phyloP scores from a whole-genome alignment of 345 rosid genomes.

The Erysimum cheiranthoides region DNA sequence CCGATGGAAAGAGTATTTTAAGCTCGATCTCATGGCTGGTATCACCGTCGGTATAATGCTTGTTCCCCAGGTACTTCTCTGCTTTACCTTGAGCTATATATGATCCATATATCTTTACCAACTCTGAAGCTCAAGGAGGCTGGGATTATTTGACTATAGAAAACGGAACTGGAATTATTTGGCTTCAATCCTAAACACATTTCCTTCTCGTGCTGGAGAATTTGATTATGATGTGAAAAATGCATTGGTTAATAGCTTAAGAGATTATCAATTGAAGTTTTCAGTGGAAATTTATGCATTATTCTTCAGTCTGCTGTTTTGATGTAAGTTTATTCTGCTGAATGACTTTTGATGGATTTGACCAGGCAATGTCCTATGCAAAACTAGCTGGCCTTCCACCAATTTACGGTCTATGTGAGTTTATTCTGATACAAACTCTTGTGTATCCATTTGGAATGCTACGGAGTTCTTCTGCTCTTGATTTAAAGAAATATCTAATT shows the following conservation, averaged over 20 bases:
- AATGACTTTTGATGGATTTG: constrained; percentile 47
- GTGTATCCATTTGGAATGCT: constrained; percentile 1
- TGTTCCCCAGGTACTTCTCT: constrained; percentile 83
- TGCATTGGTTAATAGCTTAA: constrained; percentile 13
- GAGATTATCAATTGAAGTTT: neutral
- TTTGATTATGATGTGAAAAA: neutral
- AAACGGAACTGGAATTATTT: constrained; percentile 11
- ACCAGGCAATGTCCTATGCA: constrained; percentile 98
- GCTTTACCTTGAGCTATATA: neutral
- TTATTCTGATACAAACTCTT: constrained; percentile 23
- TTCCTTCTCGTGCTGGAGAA: neutral
- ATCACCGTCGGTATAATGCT: constrained; percentile 95
- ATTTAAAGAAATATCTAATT: neutral
- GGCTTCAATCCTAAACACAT: neutral
- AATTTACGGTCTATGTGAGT: constrained; percentile 96
- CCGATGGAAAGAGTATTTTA: constrained; percentile 76
- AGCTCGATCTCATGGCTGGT: constrained; percentile 94
- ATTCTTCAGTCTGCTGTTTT: neutral
- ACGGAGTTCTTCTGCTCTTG: constrained; percentile 2
- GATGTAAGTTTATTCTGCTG: neutral
- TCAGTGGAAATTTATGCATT: neutral
- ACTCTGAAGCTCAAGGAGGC: constrained; percentile 23
- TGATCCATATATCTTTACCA: neutral
- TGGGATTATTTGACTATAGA: neutral
- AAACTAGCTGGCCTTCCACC: constrained; percentile 95